phyloP scores from a whole-genome alignment of 768 basidiomycete genomes.

The Lactifluus subvellereus region DNA sequence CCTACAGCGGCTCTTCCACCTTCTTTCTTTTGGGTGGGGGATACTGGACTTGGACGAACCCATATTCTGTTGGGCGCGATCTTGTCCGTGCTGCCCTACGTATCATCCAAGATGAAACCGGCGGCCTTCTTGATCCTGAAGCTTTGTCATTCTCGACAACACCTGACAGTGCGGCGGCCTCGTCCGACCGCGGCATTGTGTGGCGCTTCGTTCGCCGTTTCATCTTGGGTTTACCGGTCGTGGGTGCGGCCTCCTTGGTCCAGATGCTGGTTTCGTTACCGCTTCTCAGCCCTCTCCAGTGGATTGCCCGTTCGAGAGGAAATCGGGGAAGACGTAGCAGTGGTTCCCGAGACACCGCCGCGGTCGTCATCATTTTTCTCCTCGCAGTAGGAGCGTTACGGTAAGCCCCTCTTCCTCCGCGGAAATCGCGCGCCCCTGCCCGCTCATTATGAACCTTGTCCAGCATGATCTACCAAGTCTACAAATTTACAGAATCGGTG shows the following conservation, averaged over 20 bases:
- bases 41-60: constrained; percentile 23
- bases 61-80: constrained; percentile 20
- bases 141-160: constrained; percentile 33
- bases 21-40: constrained; percentile 2
- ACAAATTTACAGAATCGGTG: constrained; percentile 51
- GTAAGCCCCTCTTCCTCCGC: constrained; percentile 34
- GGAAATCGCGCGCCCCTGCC: background rate
- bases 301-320: constrained; percentile 60
- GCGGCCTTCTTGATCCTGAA: constrained; percentile 23
- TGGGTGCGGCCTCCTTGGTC: constrained; percentile 70
- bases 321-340: constrained; percentile 44
- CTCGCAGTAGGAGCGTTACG: constrained; percentile 57
- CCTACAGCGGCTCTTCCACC: constrained; percentile 5
- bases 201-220: constrained; percentile 61
- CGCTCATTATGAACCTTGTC: constrained; percentile 20
- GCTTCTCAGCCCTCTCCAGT: constrained; percentile 61
- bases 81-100: constrained; percentile 25
- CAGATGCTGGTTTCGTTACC: constrained; percentile 64
- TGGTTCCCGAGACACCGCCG: constrained; percentile 55
- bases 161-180: background rate
- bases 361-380: constrained; percentile 57
- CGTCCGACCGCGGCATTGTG: constrained; percentile 39
- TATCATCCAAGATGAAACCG: constrained; percentile 23
- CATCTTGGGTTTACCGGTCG: constrained; percentile 67
- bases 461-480: constrained; percentile 70